Evolutionary conservation across 495 filamentous ascomycete species (phyloP).

Genomic region (Neurospora cerealis): DNA sequence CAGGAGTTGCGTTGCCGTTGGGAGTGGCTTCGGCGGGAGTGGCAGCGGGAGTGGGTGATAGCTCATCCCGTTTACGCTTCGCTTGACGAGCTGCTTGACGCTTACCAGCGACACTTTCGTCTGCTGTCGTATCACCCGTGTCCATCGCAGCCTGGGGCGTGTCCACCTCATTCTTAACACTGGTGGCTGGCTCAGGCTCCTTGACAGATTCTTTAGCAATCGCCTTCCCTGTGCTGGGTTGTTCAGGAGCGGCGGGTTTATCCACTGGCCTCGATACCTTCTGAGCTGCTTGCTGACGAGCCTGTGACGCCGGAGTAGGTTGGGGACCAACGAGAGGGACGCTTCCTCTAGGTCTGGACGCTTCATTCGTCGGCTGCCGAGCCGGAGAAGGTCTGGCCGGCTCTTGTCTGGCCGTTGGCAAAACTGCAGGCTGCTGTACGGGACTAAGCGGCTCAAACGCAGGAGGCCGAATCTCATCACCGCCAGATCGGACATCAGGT

Average conservation of each 20-base stretch:
- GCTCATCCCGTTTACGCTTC: slow-evolving; percentile 40
- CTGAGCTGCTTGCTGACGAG: slow-evolving; percentile 4
- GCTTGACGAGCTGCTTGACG: slow-evolving; percentile 13
- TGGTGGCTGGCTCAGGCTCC: slow-evolving; percentile 17
- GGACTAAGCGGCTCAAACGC: slow-evolving; percentile 39
- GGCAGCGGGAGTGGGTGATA: slow-evolving; percentile 18
- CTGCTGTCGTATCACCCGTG: slow-evolving; percentile 39
- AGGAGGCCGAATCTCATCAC: slow-evolving; percentile 29
- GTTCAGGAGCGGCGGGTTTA: neutral
- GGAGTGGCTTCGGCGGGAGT: slow-evolving; percentile 2
- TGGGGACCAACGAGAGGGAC: neutral
- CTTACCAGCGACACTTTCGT: slow-evolving; percentile 28
- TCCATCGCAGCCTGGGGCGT: slow-evolving; percentile 48
- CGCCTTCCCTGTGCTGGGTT: neutral
- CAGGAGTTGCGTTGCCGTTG: neutral
- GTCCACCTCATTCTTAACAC: slow-evolving; percentile 58
- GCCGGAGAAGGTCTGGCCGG: neutral
- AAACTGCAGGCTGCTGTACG: slow-evolving; percentile 4
- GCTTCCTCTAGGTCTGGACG: neutral
- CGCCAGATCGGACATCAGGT: slow-evolving; percentile 12
- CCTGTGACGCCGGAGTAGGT: slow-evolving; percentile 22
- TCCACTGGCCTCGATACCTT: slow-evolving; percentile 3
- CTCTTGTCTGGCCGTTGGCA: neutral
- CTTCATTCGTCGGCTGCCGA: neutral
- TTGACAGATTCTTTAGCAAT: neutral